phyloP scores from a whole-genome alignment of 345 rosid genomes.

The Tarenaya hassleriana region DNA sequence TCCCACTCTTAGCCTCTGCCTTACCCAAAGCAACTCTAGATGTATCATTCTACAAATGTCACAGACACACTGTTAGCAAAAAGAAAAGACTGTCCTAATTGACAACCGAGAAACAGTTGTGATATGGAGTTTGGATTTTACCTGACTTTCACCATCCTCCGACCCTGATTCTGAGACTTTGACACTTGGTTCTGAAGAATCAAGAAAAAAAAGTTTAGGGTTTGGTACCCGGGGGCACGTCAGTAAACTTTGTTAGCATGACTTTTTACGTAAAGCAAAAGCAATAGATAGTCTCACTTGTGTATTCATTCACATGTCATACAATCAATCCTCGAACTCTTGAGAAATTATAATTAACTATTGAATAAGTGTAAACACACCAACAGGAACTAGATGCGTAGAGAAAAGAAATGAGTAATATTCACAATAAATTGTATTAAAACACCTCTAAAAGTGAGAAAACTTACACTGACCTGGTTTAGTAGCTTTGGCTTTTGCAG shows the following conservation, averaged over 20 bases:
- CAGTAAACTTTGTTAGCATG: too few relatives aligned
- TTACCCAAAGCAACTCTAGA: constrained; percentile 25
- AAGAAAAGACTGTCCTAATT: constrained; percentile 18
- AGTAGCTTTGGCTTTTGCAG: constrained; percentile 25
- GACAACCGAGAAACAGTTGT: constrained; percentile 4
- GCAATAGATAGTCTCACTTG: too few relatives aligned
- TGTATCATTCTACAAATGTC: constrained; percentile 29
- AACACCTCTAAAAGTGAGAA: constrained; percentile 13
- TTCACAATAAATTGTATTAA: not conserved
- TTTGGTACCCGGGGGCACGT: not conserved
- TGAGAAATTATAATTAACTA: too few relatives aligned
- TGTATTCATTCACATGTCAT: too few relatives aligned
- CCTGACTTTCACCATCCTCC: constrained; percentile 49
- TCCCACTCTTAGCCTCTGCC: constrained; percentile 39
- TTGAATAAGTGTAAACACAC: too few relatives aligned
- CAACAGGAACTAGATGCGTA: too few relatives aligned
- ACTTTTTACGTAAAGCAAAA: too few relatives aligned
- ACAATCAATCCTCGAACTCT: too few relatives aligned
- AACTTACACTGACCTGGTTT: constrained; percentile 28
- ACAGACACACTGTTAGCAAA: constrained; percentile 12
- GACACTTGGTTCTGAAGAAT: constrained; percentile 43
- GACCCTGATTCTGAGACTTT: constrained; percentile 42
- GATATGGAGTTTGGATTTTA: constrained; percentile 20
- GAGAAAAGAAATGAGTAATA: too few relatives aligned
- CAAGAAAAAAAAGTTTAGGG: constrained; percentile 16